phyloP scores from a whole-genome alignment of 352 stramenopile species.

The Pythium guiyangense region DNA sequence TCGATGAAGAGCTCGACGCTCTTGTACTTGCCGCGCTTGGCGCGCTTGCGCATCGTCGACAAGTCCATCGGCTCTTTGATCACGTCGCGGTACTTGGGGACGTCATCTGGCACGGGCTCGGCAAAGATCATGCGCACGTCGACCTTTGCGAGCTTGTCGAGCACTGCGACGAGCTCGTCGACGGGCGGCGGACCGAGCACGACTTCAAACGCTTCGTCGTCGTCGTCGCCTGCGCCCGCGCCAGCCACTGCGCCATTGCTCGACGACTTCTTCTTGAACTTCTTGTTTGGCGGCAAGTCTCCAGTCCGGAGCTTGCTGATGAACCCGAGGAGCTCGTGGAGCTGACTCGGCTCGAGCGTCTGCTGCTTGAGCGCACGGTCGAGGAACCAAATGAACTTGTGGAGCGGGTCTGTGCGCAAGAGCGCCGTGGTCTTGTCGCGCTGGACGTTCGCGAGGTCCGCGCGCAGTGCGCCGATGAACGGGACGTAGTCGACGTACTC shows the following conservation, averaged over 20 bases:
- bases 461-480: slow-evolving; percentile 75
- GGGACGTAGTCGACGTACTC: slow-evolving; percentile 84
- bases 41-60: slow-evolving; percentile 79
- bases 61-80: slow-evolving; percentile 86
- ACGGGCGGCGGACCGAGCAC: slow-evolving; percentile 70
- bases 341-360: slow-evolving; percentile 55
- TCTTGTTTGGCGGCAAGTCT: slow-evolving; percentile 72
- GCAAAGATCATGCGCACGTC: slow-evolving; percentile 81
- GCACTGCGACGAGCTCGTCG: slow-evolving; percentile 55
- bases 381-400: slow-evolving; percentile 89
- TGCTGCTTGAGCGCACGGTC: slow-evolving; percentile 78
- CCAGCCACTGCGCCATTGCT: slow-evolving; percentile 14
- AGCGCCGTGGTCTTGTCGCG: slow-evolving; percentile 71
- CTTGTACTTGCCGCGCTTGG: slow-evolving; percentile 77
- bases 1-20: slow-evolving; percentile 69
- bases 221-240: slow-evolving; percentile 27
- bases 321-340: slow-evolving; percentile 67
- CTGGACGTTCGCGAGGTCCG: slow-evolving; percentile 76
- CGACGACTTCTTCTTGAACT: slow-evolving; percentile 60
- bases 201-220: slow-evolving; percentile 81
- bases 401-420: slow-evolving; percentile 66
- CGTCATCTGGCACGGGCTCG: slow-evolving; percentile 78
- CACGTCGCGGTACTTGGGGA: slow-evolving; percentile 79
- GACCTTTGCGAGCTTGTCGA: slow-evolving; percentile 80
- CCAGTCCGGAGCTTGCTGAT: slow-evolving; percentile 64